Evolutionary conservation across 352 stramenopile species (phyloP).

Genomic region (Phytophthora cryptogea): DNA sequence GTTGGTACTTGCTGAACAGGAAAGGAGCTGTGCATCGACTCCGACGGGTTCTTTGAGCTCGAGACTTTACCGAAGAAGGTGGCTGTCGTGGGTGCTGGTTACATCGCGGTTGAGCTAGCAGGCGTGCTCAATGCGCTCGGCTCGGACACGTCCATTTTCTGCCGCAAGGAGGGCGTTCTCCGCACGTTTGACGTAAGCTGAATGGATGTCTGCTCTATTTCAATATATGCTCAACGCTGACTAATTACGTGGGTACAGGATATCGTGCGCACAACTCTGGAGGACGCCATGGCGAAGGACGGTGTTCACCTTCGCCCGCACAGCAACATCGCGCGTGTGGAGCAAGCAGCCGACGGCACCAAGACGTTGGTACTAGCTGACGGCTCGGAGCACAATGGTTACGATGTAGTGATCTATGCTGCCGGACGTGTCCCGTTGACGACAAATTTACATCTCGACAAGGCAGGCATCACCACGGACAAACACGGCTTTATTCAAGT

Average conservation of each 20-base stretch:
- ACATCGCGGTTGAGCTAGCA: constrained; percentile 98
- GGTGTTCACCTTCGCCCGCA: constrained; percentile 56
- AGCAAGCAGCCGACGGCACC: constrained; percentile 46
- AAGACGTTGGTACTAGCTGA: constrained; percentile 61
- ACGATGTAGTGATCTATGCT: constrained; percentile 92
- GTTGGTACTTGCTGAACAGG: constrained; percentile 33
- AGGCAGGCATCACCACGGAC: constrained; percentile 65
- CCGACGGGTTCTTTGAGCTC: constrained; percentile 98
- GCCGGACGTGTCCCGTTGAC: constrained; percentile 56
- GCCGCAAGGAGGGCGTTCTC: constrained; percentile 84
- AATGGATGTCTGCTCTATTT: neutral
- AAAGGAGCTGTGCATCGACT: constrained; percentile 94
- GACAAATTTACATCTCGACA: constrained; percentile 68
- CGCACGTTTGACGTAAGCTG: constrained; percentile 85
- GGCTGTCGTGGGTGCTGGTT: constrained; percentile 97
- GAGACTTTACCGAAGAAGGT: constrained; percentile 91
- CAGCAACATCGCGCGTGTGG: constrained; percentile 46
- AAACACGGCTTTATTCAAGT: constrained; percentile 77
- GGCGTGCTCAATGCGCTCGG: constrained; percentile 95
- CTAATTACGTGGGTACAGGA: constrained; percentile 21
- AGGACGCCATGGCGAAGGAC: constrained; percentile 63
- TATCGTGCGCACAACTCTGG: constrained; percentile 52
- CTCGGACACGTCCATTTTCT: constrained; percentile 91
- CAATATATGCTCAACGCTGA: constrained; percentile 3
- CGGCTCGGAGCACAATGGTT: constrained; percentile 42